Percentiles rank a stretch among this genome's conserved stretches.
phyloP scores from a whole-genome alignment of 1,284 basidiomycete genomes.

The Pisolithus thermaeus region DNA sequence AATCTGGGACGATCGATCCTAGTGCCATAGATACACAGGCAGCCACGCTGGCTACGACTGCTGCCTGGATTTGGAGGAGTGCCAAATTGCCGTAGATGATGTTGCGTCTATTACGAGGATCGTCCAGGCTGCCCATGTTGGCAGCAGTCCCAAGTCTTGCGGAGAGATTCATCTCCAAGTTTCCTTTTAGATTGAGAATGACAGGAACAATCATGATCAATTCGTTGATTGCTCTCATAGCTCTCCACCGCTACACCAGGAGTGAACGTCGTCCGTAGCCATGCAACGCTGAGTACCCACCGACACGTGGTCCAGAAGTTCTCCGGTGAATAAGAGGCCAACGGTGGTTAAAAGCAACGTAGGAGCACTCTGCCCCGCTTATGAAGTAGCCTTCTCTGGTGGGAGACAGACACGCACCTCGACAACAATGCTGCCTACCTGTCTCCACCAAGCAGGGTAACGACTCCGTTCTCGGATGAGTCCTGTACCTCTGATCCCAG shows the following conservation, averaged over 20 bases:
- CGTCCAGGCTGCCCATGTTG: slow-evolving; percentile 88
- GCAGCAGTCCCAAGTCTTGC: slow-evolving; percentile 71
- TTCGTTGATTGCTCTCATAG: slow-evolving; percentile 88
- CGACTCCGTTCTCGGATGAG: slow-evolving; percentile 7
- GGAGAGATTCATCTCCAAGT: slow-evolving; percentile 91
- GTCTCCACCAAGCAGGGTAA: slow-evolving; percentile 36
- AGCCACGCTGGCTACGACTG: slow-evolving; percentile 84
- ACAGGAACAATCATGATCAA: slow-evolving; percentile 96
- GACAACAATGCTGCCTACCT: slow-evolving; percentile 54
- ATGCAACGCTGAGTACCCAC: slow-evolving; percentile 38
- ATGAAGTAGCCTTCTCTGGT: slow-evolving; percentile 5
- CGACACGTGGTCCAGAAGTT: slow-evolving; percentile 81
- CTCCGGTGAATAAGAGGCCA: slow-evolving; percentile 81
- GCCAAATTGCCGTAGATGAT: slow-evolving; percentile 83
- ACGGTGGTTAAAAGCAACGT: slow-evolving; percentile 67
- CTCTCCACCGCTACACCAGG: slow-evolving; percentile 72
- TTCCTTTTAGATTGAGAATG: slow-evolving; percentile 93
- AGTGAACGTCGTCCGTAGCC: slow-evolving; percentile 7
- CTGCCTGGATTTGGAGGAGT: slow-evolving; percentile 89
- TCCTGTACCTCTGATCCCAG: slow-evolving; percentile 23
- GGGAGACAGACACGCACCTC: slow-evolving; percentile 43
- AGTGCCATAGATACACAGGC: slow-evolving; percentile 76
- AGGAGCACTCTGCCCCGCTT: slow-evolving; percentile 54
- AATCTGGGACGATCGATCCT: slow-evolving; percentile 54
- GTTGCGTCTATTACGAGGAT: slow-evolving; percentile 53